Percentiles rank a stretch among this genome's conserved stretches.
phyloP scores from a whole-genome alignment of 495 filamentous ascomycete species.

The Neurospora sp. region DNA sequence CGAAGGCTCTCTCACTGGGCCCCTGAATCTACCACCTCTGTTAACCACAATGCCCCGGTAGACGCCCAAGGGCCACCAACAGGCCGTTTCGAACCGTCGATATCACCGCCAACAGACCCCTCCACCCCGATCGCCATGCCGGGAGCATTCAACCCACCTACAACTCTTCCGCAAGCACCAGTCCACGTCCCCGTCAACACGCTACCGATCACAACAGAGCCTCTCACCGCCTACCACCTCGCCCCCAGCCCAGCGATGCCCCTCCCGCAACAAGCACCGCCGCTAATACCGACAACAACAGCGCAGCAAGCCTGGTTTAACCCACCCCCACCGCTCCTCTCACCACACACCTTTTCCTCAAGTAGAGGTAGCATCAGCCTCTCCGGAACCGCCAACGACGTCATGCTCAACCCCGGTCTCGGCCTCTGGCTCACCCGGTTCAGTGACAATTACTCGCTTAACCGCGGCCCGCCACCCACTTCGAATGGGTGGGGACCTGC shows the following conservation, averaged over 20 bases:
- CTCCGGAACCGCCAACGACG: not conserved
- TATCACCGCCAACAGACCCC: not conserved
- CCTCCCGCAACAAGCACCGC: slow-evolving; percentile 11
- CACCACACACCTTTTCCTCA: slow-evolving; percentile 26
- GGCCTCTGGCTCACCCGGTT: slow-evolving; percentile 9
- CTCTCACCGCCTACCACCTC: not conserved
- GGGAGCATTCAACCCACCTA: not conserved
- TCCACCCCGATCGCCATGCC: not conserved
- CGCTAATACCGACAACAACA: slow-evolving; percentile 24
- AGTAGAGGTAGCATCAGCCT: not conserved
- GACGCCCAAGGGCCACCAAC: not conserved
- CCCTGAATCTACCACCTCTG: slow-evolving; percentile 32
- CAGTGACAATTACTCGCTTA: slow-evolving; percentile 1
- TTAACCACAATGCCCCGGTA: slow-evolving; percentile 10
- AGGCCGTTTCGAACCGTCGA: not conserved
- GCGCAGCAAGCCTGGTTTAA: slow-evolving; percentile 33
- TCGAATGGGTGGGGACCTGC: not conserved
- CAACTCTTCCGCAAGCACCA: not conserved
- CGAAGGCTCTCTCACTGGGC: slow-evolving; percentile 46
- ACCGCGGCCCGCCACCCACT: not conserved
- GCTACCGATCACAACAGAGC: not conserved
- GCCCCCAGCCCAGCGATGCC: slow-evolving; percentile 6
- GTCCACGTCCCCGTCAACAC: not conserved
- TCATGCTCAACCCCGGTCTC: slow-evolving; percentile 3
- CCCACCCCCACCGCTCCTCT: slow-evolving; percentile 43